Base-by-base conservation (phyloP, 2,329 filamentous ascomycete species). In the Claviceps maximensis region DNA sequence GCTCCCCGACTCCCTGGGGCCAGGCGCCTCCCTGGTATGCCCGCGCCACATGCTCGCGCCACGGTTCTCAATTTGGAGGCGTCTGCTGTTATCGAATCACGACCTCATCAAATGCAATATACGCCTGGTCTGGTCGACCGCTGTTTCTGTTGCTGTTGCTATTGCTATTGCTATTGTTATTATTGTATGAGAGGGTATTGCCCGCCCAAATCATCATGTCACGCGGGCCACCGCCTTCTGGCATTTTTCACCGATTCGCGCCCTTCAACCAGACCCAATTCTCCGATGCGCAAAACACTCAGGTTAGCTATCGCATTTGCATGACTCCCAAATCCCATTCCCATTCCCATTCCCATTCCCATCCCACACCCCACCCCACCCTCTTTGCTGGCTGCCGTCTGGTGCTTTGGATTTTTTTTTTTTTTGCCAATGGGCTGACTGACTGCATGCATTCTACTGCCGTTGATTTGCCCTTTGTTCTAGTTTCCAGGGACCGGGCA, bases 401-500 rank as follows among this genome's bases (percentile, higher is more conserved):
- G 13, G 12, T 19, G n/a, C 40, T n/a, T 25, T 15, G 21, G n/a
- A 19, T 31, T 31, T 13, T 15, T 17, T 21, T 21, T 13, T 2
- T 29, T 21, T 23, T 10, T 23, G n/a, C 7, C 15, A 7, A 41
- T 49, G 52, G 44, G 47, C 47, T 53, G 52, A 53, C 52, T 12
- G 47, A 53, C 52, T 12, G 47, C 13, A 47, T 44, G 46, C 15
- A 27, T 47, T 23, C 41, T n/a, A 27, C 38, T 23, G 15, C 25
- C 25, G 19, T 47, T 47, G 4, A 19, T 31, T 29, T 25, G 7
- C 31, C 31, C 42, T 27, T 38, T 45, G 45, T 46, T 45, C 42
- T 36, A 56, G 54, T 52, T 50, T 44, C 12, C 49, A 47, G 52
- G 45, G 50, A 59, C 59, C 55, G 61, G 60, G 53, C 63, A 62